Conservation (phyloP, 2,329 filamentous ascomycete species). For the Trichoderma lentiforme region DNA sequence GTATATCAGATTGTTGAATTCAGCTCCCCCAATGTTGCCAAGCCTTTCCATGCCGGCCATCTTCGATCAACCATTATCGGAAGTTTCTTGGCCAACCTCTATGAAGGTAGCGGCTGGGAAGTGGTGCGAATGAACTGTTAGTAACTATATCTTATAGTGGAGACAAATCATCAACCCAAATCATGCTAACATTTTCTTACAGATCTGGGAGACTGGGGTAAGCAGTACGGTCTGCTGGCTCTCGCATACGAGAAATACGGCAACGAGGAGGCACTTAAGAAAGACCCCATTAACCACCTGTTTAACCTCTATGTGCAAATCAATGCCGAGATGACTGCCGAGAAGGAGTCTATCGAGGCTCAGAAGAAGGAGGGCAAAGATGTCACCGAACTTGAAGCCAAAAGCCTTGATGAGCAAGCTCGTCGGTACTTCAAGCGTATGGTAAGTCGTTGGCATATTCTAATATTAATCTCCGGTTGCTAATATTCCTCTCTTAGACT, state of each 20-base stretch:
- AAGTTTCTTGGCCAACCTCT: slow-evolving; percentile 70
- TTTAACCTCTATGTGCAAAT: slow-evolving; percentile 81
- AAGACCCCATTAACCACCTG: slow-evolving; percentile 77
- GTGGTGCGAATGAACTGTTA: slow-evolving; percentile 64
- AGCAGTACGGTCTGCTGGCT: slow-evolving; percentile 70
- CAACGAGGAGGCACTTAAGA: slow-evolving; percentile 64
- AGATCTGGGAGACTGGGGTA: slow-evolving; percentile 78
- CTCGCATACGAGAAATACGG: slow-evolving; percentile 74
- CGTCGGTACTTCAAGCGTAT: slow-evolving; percentile 69
- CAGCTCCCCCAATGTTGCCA: slow-evolving; percentile 82
- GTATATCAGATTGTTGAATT: slow-evolving; percentile 64
- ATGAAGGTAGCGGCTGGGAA: slow-evolving; percentile 69
- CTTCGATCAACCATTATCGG: slow-evolving; percentile 76
- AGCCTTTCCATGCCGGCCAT: slow-evolving; percentile 78
- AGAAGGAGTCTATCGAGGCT: slow-evolving; percentile 63
- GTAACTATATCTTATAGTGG: background rate
- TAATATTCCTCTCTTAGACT: slow-evolving; percentile 34
- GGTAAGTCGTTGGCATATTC: slow-evolving; percentile 25
- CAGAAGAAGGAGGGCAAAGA: slow-evolving; percentile 53
- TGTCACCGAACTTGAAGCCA: slow-evolving; percentile 45
- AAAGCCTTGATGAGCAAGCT: slow-evolving; percentile 69
- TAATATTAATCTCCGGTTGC: background rate
- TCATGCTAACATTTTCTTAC: background rate
- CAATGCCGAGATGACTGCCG: slow-evolving; percentile 61
- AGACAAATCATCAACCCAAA: background rate